A percentile compares a stretch with the other conserved stretches of the same genome.
These are phyloP conservation scores for Polyporus arcularius DNA, from an alignment of 768 basidiomycete species.

Conservation along the genomic window DNA sequence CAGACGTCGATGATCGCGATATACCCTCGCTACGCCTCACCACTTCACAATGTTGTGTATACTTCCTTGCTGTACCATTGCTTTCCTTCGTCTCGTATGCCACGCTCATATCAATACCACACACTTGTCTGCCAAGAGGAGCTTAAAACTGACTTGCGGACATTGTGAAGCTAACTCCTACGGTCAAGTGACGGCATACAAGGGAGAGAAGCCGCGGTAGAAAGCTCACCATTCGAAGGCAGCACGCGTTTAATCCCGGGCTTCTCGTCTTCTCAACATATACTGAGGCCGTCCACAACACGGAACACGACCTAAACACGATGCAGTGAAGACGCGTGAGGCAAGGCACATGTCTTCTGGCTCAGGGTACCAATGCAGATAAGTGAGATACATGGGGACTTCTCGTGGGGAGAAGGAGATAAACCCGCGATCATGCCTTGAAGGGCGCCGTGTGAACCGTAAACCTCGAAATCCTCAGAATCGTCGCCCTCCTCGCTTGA, in stretches of 20 bases:
- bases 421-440: not conserved
- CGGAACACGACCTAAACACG: slow-evolving; percentile 18
- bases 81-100: not conserved
- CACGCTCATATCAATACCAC: not conserved
- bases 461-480: slow-evolving; percentile 58
- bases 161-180: slow-evolving; percentile 13
- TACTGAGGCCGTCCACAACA: slow-evolving; percentile 10
- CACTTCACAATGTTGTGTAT: not conserved
- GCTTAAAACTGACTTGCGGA: slow-evolving; percentile 1
- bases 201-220: slow-evolving; percentile 4
- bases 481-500: slow-evolving; percentile 74
- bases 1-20: slow-evolving; percentile 31
- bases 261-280: slow-evolving; percentile 13
- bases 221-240: slow-evolving; percentile 8
- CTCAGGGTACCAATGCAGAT: not conserved
- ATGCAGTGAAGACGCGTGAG: slow-evolving; percentile 1
- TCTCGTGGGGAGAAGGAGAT: slow-evolving; percentile 4
- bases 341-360: slow-evolving; percentile 7
- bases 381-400: slow-evolving; percentile 1
- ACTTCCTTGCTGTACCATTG: not conserved
- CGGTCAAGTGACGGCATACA: slow-evolving; percentile 13
- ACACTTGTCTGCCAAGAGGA: not conserved
- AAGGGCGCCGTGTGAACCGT: slow-evolving; percentile 1
- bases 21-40: slow-evolving; percentile 20
- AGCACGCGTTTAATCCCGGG: not conserved